Evolutionary conservation across 345 rosid species (phyloP), one percentile per base, ranked within the genome.

Genomic region (Eutrema yunnanense): DNA sequence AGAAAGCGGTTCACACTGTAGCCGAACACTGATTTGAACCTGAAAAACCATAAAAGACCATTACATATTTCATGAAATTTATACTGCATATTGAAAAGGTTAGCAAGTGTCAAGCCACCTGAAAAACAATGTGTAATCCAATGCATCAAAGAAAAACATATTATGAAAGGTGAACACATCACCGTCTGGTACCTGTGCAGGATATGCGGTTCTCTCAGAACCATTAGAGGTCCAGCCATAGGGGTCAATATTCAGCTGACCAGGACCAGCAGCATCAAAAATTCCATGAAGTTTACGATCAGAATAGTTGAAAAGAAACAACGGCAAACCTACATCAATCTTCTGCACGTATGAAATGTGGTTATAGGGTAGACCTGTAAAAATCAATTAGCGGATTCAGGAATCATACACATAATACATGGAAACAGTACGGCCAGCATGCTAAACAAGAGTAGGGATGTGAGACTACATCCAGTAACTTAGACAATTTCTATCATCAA

Each of bases 301-400:
- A 36, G 82, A 81, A 79, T 92, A 86, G 85, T 89, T 89, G 89
- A 92, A 89, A 54, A 92, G 82, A 84, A 92, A 92, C 14, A 92
- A 80, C 4, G 92, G 90, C 81, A 92, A 67, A 62, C 94, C 90
- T 4, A 80, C 67, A 22, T 79, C 79, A 62, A 89, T 82, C 69
- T 87, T 88, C 78, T 62, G 82, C 38, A 91, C 92, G 65, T 89
- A 91, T 8, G 61, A 9, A 62, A 78, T 55, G 76, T 92, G 98
- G 14, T 50, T 63, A 54, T 26, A 66, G 30, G 97, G 92, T 74
- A 92, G 79, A 57, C 97, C 97, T 92, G 88, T 67, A 42, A 56
- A 73, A 67, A 27, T 32, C 53, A 58, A 22, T 43, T 62, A 67
- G 73, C 38, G 13, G 34, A 76, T 72, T 65, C 44, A 8, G 8